Conservation (phyloP, 2,329 filamentous ascomycete genomes). For the Lithohypha guttulata region DNA sequence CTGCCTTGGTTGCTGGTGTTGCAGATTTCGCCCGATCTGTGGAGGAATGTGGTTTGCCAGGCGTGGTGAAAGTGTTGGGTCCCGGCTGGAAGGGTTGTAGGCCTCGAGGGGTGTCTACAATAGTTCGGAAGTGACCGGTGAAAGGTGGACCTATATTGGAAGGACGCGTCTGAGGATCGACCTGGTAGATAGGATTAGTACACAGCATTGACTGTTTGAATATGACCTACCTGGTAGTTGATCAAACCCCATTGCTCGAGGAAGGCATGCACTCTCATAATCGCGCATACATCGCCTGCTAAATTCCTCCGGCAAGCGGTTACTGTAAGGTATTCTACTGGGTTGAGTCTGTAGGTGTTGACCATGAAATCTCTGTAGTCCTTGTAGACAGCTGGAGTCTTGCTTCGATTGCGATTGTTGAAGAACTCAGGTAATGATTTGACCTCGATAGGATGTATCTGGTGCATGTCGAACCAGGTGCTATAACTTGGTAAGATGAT, state of each 20-base stretch:
- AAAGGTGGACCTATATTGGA: constrained; percentile 94
- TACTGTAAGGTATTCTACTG: constrained; percentile 90
- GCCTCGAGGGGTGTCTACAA: constrained; percentile 87
- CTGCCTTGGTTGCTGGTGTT: constrained; percentile 57
- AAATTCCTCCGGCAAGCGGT: constrained; percentile 91
- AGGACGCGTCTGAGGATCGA: constrained; percentile 88
- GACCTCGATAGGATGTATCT: constrained; percentile 79
- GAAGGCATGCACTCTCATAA: constrained; percentile 97
- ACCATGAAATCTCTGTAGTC: constrained; percentile 99
- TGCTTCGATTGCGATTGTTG: constrained; percentile 95
- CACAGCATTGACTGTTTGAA: too few species aligned
- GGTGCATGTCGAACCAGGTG: constrained; percentile 98
- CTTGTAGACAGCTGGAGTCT: constrained; percentile 93
- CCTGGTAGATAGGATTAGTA: constrained; percentile 45
- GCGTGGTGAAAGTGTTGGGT: constrained; percentile 56
- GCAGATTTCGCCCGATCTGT: constrained; percentile 64
- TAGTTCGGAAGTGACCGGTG: constrained; percentile 92
- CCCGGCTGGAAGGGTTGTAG: constrained; percentile 92
- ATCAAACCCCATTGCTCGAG: constrained; percentile 98
- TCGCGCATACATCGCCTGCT: constrained; percentile 94
- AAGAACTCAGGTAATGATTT: constrained; percentile 97
- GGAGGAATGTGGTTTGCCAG: constrained; percentile 50
- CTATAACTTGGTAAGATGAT: constrained; percentile 97
- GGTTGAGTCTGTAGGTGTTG: constrained; percentile 95
- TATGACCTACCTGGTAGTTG: constrained; percentile 75